A percentile compares a stretch with the other conserved stretches of the same genome.
phyloP scores from a whole-genome alignment of 2,329 filamentous ascomycete genomes.

The Pseudogymnoascus sp. region DNA sequence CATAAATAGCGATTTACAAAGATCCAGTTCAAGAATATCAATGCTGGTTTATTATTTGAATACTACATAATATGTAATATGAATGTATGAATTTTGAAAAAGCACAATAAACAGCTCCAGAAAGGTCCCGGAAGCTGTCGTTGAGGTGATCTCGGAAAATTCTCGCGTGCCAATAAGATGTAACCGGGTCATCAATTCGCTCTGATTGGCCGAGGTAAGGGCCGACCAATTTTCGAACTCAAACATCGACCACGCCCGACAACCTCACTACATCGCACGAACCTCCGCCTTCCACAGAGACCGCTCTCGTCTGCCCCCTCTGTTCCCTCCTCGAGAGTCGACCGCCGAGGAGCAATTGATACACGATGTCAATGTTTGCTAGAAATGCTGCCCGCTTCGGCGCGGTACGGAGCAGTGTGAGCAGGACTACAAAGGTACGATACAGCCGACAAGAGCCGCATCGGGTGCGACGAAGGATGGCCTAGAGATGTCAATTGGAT shows the following conservation, averaged over 20 bases:
- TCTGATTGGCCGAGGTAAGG: constrained; percentile 8
- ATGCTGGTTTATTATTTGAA: not conserved
- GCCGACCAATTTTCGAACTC: constrained; percentile 8
- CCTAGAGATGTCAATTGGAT: not conserved
- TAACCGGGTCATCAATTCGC: constrained; percentile 9
- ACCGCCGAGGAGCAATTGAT: constrained; percentile 10
- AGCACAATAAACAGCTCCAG: not conserved
- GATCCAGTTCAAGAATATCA: not conserved
- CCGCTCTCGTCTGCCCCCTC: constrained; percentile 8
- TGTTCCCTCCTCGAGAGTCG: constrained; percentile 7
- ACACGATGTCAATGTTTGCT: constrained; percentile 10
- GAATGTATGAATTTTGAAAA: not conserved
- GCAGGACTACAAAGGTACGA: constrained; percentile 11
- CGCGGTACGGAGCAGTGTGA: constrained; percentile 9
- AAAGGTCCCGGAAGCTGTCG: not conserved
- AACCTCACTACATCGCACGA: constrained; percentile 9
- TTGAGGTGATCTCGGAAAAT: constrained; percentile 4
- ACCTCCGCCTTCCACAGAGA: not conserved
- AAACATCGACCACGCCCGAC: constrained; percentile 9
- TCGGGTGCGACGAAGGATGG: constrained; percentile 1
- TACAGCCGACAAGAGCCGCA: constrained; percentile 10
- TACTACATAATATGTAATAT: constrained; percentile 7
- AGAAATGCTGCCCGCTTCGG: constrained; percentile 11
- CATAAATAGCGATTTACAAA: not conserved
- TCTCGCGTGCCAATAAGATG: constrained; percentile 8